These are phyloP conservation scores for Phytophthora hybrid DNA, from an alignment of 352 stramenopile genomes.

Conservation along the genomic window DNA sequence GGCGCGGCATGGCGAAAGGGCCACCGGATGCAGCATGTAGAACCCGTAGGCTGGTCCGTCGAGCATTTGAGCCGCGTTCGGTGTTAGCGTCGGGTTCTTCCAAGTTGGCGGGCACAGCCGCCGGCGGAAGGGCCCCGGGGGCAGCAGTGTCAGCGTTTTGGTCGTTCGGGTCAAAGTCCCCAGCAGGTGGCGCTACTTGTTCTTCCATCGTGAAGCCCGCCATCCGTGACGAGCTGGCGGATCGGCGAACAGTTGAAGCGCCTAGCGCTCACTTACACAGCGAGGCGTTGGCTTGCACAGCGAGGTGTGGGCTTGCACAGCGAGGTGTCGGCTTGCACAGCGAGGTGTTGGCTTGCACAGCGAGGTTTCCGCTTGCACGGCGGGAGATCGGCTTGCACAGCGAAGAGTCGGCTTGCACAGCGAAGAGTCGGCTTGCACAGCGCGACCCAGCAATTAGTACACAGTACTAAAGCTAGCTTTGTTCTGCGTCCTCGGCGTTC, in stretches of 20 bases:
- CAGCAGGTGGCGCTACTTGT: too few species aligned
- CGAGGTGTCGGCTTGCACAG: background rate
- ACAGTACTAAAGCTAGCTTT: slow-evolving; percentile 1
- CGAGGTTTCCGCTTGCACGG: too few species aligned
- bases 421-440: too few species aligned
- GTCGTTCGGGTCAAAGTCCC: too few species aligned
- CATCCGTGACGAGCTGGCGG: too few species aligned
- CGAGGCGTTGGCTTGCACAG: background rate
- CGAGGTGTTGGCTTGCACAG: background rate
- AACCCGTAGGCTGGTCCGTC: background rate
- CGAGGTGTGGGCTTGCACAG: background rate
- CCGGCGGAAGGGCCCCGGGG: too few species aligned
- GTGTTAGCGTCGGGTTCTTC: background rate
- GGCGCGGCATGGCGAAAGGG: slow-evolving; percentile 2
- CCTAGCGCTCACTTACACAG: too few species aligned
- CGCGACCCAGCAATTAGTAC: background rate
- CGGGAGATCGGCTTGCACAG: background rate
- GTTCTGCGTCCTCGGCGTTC: background rate
- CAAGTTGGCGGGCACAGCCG: too few species aligned
- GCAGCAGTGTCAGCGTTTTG: too few species aligned
- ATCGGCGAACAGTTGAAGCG: too few species aligned
- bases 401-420: too few species aligned
- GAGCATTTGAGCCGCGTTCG: background rate
- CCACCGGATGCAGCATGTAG: background rate
- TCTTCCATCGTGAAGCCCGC: too few species aligned